Percentiles rank a stretch among this genome's conserved stretches.
These are phyloP conservation scores for Kalmusia sp. DNA, from an alignment of 2,329 filamentous ascomycete species.

Conservation along the genomic window DNA sequence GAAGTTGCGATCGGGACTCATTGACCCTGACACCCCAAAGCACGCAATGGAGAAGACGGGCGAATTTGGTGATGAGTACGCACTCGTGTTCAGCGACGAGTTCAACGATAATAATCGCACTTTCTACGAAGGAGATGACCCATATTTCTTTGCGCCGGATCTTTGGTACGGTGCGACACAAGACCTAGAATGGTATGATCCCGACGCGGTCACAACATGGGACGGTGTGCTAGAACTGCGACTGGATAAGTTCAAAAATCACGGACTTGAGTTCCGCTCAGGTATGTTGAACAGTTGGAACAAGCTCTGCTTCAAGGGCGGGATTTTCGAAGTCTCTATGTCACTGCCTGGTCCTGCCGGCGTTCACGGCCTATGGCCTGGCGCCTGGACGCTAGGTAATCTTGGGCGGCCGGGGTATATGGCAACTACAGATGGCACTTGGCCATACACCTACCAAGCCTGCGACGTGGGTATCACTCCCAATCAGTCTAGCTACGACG, in stretches of 20 bases:
- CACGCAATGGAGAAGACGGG: constrained; percentile 54
- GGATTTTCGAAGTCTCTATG: constrained; percentile 60
- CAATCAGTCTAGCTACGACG: constrained; percentile 55
- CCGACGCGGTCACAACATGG: constrained; percentile 60
- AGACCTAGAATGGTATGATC: constrained; percentile 60
- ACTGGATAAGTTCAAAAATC: constrained; percentile 55
- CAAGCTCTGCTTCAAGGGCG: constrained; percentile 62
- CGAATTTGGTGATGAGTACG: constrained; percentile 54
- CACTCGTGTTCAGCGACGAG: constrained; percentile 64
- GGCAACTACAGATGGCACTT: constrained; percentile 60
- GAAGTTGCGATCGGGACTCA: constrained; percentile 57
- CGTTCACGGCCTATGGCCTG: constrained; percentile 60
- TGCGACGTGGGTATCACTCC: constrained; percentile 60
- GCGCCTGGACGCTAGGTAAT: constrained; percentile 63
- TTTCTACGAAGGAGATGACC: constrained; percentile 65
- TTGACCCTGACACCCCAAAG: constrained; percentile 61
- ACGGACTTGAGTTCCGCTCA: constrained; percentile 55
- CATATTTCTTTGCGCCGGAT: constrained; percentile 61
- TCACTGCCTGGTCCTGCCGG: constrained; percentile 60
- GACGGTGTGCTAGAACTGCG: constrained; percentile 56
- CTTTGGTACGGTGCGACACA: constrained; percentile 63
- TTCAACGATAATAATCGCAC: constrained; percentile 61
- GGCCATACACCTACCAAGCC: constrained; percentile 62
- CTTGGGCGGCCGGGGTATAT: constrained; percentile 60
- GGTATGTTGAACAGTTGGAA: constrained; percentile 63